Conservation (phyloP, 495 filamentous ascomycete genomes). For the Penicillium pulvis region DNA sequence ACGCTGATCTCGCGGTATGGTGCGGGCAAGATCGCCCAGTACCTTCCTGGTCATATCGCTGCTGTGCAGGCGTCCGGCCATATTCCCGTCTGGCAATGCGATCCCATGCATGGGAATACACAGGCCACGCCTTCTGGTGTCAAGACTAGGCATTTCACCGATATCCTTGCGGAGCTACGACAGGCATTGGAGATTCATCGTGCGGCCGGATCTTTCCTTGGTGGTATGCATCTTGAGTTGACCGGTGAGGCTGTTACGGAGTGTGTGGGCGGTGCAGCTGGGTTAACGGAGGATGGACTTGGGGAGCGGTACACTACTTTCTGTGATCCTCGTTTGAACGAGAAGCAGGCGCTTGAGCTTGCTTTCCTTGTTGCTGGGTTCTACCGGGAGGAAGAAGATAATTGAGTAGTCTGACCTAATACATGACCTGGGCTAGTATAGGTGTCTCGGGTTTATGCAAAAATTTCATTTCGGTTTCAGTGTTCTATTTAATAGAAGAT, state of each 20-base stretch:
- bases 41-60: constrained; percentile 81
- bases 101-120: constrained; percentile 92
- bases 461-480: neutral
- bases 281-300: constrained; percentile 83
- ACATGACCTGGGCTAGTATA: neutral
- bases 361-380: constrained; percentile 92
- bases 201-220: constrained; percentile 78
- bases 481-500: neutral
- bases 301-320: constrained; percentile 88
- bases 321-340: constrained; percentile 93
- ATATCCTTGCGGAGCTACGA: constrained; percentile 82
- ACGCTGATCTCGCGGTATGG: constrained; percentile 97
- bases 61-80: constrained; percentile 76
- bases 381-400: constrained; percentile 56
- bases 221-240: constrained; percentile 91
- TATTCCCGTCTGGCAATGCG: constrained; percentile 93
- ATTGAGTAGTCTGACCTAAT: constrained; percentile 2
- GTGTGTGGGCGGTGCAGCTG: constrained; percentile 89
- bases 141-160: constrained; percentile 86
- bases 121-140: constrained; percentile 65
- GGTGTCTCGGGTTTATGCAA: neutral
- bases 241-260: constrained; percentile 97
- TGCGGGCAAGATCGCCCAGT: constrained; percentile 64
- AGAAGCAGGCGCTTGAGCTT: constrained; percentile 95
- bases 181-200: constrained; percentile 82